Evolutionary conservation across 176 grass and related monocot genomes (phyloP).

Genomic region (Thalia dealbata): DNA sequence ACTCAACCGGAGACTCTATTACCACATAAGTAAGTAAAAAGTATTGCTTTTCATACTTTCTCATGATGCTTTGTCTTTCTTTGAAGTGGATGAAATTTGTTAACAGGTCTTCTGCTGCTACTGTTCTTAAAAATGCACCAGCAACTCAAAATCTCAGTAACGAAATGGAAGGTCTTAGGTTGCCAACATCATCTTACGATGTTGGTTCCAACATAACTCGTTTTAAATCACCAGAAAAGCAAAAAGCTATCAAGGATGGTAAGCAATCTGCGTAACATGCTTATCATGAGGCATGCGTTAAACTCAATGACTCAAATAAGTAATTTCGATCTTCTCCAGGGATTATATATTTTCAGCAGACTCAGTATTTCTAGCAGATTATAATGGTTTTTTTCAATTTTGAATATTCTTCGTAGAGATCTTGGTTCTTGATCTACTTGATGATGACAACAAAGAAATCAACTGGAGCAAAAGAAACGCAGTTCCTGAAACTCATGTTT

Average conservation of each 20-base stretch:
- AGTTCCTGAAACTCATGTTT: constrained; percentile 48
- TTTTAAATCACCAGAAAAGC: constrained; percentile 26
- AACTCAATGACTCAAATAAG: neutral
- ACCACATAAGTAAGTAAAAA: constrained; percentile 21
- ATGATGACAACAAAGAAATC: constrained; percentile 36
- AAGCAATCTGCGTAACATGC: constrained; percentile 23
- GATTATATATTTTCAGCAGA: constrained; percentile 1
- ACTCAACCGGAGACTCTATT: constrained; percentile 38
- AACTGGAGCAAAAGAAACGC: constrained; percentile 16
- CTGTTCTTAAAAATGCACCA: constrained; percentile 35
- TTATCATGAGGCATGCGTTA: too few relatives aligned
- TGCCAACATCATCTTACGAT: neutral
- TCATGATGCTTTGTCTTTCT: constrained; percentile 9
- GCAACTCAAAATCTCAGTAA: constrained; percentile 26
- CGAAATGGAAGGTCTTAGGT: constrained; percentile 31
- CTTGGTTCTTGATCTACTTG: constrained; percentile 51
- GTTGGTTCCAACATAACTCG: constrained; percentile 19
- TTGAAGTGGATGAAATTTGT: constrained; percentile 8
- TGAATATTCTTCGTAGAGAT: constrained; percentile 36
- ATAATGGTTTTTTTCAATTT: constrained; percentile 6
- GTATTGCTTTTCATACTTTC: neutral
- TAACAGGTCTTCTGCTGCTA: constrained; percentile 36
- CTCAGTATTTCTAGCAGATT: neutral
- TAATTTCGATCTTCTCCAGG: neutral
- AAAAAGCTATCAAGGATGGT: constrained; percentile 37